A percentile compares a stretch with the other conserved stretches of the same genome.
Conservation (phyloP, 1,284 basidiomycete genomes). For the Heterobasidion occidentale region DNA sequence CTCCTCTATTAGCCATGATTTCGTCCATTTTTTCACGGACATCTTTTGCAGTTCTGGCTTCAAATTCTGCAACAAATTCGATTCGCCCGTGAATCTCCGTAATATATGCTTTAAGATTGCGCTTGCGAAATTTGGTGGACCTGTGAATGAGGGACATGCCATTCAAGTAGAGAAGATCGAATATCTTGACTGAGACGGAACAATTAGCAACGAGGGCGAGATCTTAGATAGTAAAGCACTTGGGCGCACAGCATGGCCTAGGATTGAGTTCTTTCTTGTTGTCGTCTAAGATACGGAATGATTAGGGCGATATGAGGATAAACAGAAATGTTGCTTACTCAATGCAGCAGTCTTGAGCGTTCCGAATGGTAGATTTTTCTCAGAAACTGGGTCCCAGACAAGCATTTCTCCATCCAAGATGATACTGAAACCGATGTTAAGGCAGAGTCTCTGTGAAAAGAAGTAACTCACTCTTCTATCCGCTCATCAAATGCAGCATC, state of each 20-base stretch:
- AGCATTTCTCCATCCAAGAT: constrained; percentile 96
- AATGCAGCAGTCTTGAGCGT: constrained; percentile 85
- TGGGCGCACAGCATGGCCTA: constrained; percentile 76
- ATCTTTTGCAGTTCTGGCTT: constrained; percentile 73
- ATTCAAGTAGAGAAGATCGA: constrained; percentile 86
- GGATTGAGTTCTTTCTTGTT: constrained; percentile 65
- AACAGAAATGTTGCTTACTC: constrained; percentile 35
- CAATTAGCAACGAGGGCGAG: neutral
- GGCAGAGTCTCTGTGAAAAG: neutral
- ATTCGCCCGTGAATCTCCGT: constrained; percentile 67
- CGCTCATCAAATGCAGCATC: constrained; percentile 65
- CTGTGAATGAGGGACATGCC: constrained; percentile 61
- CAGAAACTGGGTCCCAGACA: constrained; percentile 87
- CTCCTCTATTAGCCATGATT: constrained; percentile 77
- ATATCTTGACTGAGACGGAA: constrained; percentile 73
- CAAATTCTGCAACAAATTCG: constrained; percentile 67
- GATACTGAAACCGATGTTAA: constrained; percentile 42
- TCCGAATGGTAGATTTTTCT: constrained; percentile 85
- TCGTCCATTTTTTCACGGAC: constrained; percentile 73
- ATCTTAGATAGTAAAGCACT: neutral
- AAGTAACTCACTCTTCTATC: constrained; percentile 64
- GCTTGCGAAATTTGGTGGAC: constrained; percentile 59
- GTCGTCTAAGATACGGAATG: constrained; percentile 39
- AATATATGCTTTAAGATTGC: constrained; percentile 57
- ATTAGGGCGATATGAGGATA: neutral